Conservation (phyloP, 148 eudicot species). For the Dianthus caryophyllus region DNA sequence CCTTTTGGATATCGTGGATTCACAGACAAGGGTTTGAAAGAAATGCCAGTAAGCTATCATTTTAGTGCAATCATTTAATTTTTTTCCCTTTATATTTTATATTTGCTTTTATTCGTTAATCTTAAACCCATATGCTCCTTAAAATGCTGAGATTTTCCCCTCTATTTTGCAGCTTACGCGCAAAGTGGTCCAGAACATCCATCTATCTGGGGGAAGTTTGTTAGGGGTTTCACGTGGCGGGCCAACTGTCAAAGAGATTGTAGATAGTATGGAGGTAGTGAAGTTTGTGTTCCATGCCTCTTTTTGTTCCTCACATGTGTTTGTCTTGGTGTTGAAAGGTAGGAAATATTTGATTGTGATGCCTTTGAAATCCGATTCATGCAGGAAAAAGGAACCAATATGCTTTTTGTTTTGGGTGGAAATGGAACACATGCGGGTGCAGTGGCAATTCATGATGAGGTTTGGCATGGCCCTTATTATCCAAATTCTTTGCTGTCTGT, state of each 20-base stretch:
- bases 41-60: slow-evolving; percentile 65
- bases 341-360: slow-evolving; percentile 5
- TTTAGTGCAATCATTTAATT: not conserved
- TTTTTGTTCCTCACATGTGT: slow-evolving; percentile 6
- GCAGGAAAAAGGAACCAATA: slow-evolving; percentile 91
- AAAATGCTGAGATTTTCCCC: not conserved
- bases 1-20: slow-evolving; percentile 99
- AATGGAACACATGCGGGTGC: slow-evolving; percentile 99
- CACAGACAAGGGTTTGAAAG: slow-evolving; percentile 54
- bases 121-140: not conserved
- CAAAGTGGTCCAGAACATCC: slow-evolving; percentile 91
- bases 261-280: slow-evolving; percentile 84
- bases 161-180: slow-evolving; percentile 59
- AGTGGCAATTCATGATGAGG: slow-evolving; percentile 92
- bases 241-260: slow-evolving; percentile 71
- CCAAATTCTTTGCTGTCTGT: not conserved
- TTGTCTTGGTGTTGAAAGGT: not conserved
- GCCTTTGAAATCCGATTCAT: slow-evolving; percentile 18
- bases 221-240: slow-evolving; percentile 98
- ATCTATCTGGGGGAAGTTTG: slow-evolving; percentile 96
- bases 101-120: slow-evolving; percentile 4
- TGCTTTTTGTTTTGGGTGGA: slow-evolving; percentile 98
- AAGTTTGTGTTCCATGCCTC: slow-evolving; percentile 6
- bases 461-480: slow-evolving; percentile 9
- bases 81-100: not conserved